Evolutionary conservation across 352 stramenopile species (phyloP), one percentile per base, ranked within the genome.

Genomic region (Globisporangium mamillatum): DNA sequence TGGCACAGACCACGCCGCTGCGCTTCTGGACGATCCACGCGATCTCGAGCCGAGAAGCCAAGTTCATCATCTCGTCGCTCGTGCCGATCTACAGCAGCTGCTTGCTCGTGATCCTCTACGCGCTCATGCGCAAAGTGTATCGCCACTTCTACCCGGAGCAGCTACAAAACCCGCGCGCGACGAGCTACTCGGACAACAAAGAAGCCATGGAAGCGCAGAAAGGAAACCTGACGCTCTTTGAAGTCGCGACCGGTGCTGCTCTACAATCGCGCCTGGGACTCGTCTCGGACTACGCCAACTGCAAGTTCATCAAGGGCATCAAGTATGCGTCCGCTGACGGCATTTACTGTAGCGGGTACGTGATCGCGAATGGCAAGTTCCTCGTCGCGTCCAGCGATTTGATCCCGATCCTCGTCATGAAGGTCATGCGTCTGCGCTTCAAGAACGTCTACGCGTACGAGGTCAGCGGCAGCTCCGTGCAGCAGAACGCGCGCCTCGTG

Each of bases 341-440:
- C 2, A 83, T 91, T 52, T 89, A 86, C 69, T 79, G 80, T 69
- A 86, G 78, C 58, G 82, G 80, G 1, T 90, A 77, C 56, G 75
- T 90, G 14, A 76, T 88, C 57, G 78, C 74, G n/a, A 81, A 82
- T 55, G 67, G 69, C 36, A 80, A 74, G 29, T 84, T 74, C 41
- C 27, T 66, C 10, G 0, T 66, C 18, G 25, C 44, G 9, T n/a
- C 60, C 4, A 22, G 3, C 25, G 50, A 55, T 20, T 12, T 55
- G 18, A 5, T 27, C 18, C 29, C 50, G 6, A 55, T 55, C n/a
- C 10, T 55, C 8, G n/a, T 9, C 3, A 55, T 55, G 50, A 55
- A 55, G 1, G 6, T 55, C 50, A 55, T 8, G 50, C n/a, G n/a
- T 22, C 50, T 32, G 50, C 20, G 50, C 50, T 25, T 57, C n/a